A percentile compares a stretch with the other conserved stretches of the same genome.
Evolutionary conservation across 495 filamentous ascomycete genomes (phyloP).

Genomic region (Lentithecium fluviatile): DNA sequence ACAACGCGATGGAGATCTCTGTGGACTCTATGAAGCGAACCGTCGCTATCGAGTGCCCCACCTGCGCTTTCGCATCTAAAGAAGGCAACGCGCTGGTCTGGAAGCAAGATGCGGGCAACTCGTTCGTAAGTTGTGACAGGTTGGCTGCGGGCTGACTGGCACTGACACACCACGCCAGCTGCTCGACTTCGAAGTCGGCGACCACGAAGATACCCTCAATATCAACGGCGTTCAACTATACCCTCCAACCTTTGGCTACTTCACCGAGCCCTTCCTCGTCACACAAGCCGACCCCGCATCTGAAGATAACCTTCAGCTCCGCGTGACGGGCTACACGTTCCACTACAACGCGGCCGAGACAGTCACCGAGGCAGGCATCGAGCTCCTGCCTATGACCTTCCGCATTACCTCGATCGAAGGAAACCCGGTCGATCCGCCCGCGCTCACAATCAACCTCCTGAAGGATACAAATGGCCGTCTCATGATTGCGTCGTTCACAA

Average conservation of each 20-base stretch:
- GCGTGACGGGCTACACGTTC: slow-evolving; percentile 33
- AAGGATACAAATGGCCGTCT: slow-evolving; percentile 32
- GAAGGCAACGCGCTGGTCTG: slow-evolving; percentile 19
- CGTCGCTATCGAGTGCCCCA: slow-evolving; percentile 27
- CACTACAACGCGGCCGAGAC: slow-evolving; percentile 33
- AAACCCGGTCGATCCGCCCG: slow-evolving; percentile 23
- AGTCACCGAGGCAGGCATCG: slow-evolving; percentile 31
- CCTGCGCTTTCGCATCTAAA: slow-evolving; percentile 22
- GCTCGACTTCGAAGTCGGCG: slow-evolving; percentile 34
- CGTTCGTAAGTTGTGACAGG: slow-evolving; percentile 22
- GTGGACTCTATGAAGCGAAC: slow-evolving; percentile 34
- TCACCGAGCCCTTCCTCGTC: slow-evolving; percentile 29
- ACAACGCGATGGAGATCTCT: slow-evolving; percentile 34
- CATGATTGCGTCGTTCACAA: slow-evolving; percentile 36
- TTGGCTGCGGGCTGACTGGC: neutral
- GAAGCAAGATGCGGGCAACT: slow-evolving; percentile 18
- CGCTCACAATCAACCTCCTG: slow-evolving; percentile 31
- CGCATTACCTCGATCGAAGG: slow-evolving; percentile 33
- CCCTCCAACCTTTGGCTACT: slow-evolving; percentile 28
- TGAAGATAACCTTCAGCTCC: slow-evolving; percentile 26
- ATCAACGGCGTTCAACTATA: slow-evolving; percentile 35
- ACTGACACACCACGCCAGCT: slow-evolving; percentile 15
- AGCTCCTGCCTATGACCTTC: slow-evolving; percentile 37
- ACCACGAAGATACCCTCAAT: slow-evolving; percentile 24
- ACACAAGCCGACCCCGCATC: slow-evolving; percentile 25